Evolutionary conservation across 2,329 filamentous ascomycete genomes (phyloP), one percentile per base, ranked within the genome.

Genomic region (Aspergillus oerlinghausenensis): DNA sequence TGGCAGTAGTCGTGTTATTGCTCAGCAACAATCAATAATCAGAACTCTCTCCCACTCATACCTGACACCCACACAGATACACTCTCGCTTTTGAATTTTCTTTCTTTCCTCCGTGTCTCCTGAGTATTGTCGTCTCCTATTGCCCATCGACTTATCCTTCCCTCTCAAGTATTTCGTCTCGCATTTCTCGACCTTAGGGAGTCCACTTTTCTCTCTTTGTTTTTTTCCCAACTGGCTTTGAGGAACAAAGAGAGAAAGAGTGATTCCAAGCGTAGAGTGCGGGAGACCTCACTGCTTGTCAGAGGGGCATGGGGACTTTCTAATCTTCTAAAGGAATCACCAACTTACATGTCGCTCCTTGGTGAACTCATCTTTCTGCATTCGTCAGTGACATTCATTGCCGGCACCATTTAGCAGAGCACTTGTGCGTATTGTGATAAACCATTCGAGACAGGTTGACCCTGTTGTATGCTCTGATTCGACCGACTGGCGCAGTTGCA

Each of bases 371-470:
- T 47, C 21, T 23, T 19, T 47, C 40, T 47, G 26, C 11, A 14
- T 47, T 14, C 10, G 43, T 26, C 23, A 23, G 43, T 25, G 21
- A 47, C 3, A 47, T 26, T 23, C 23, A 47, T 47, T 26, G 21
- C 43, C 23, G 25, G 43, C 43, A 47, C 7, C 43, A 14, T 26
- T 47, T 10, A 25, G 5, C 40, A 25, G 29, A 32, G 49, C 21
- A 23, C 7, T 55, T 50, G 51, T 47, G 7, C 7, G 14, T 38
- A 17, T 17, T 1, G 14, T 7, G 32, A 38, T 17, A 38, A 17
- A 38, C 32, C 32, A 17, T 23, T 23, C 49, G 53, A 53, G 45
- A 50, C 61, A 62, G 67, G 67, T 69, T 70, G 67, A 70, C 55
- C 67, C 67, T 69, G 67, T 62, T 40, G n/a, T 14, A 47, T 51